phyloP scores from a whole-genome alignment of 805 yeast genomes.

The Cyberlindnera amylophila region DNA sequence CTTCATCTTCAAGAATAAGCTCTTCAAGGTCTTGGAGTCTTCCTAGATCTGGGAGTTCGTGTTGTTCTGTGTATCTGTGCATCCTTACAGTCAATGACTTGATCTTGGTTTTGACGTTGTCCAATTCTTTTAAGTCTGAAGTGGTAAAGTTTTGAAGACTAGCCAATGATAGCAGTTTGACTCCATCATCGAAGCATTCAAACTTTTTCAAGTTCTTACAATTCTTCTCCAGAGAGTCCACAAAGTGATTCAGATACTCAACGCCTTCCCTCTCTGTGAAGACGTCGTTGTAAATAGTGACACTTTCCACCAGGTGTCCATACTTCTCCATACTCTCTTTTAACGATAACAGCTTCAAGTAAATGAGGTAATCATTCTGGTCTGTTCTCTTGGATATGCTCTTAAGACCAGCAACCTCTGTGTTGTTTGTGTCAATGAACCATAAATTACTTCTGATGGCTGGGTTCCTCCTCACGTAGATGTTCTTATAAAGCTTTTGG shows the following conservation, averaged over 20 bases:
- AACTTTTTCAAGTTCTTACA: slow-evolving; percentile 17
- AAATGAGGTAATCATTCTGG: slow-evolving; percentile 35
- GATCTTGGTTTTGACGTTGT: slow-evolving; percentile 4
- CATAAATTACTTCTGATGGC: slow-evolving; percentile 27
- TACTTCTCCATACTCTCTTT: slow-evolving; percentile 34
- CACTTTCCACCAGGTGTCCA: slow-evolving; percentile 30
- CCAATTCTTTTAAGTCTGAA: slow-evolving; percentile 10
- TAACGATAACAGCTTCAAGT: slow-evolving; percentile 39
- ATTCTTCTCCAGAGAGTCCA: slow-evolving; percentile 24
- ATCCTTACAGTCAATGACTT: slow-evolving; percentile 10
- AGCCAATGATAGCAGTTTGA: slow-evolving; percentile 7
- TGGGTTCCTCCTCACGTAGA: slow-evolving; percentile 36
- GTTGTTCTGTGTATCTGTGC: slow-evolving; percentile 13
- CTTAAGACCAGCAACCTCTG: slow-evolving; percentile 37
- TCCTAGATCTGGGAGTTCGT: slow-evolving; percentile 4
- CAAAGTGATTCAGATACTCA: slow-evolving; percentile 20
- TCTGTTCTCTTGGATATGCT: slow-evolving; percentile 32
- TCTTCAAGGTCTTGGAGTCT: slow-evolving; percentile 17
- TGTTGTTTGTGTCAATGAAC: slow-evolving; percentile 33
- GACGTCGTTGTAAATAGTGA: slow-evolving; percentile 31
- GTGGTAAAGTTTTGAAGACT: slow-evolving; percentile 13
- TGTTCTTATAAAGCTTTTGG: slow-evolving; percentile 34
- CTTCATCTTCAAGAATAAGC: slow-evolving; percentile 32
- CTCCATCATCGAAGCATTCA: slow-evolving; percentile 15
- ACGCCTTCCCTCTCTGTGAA: slow-evolving; percentile 27